Evolutionary conservation across 1,139 yeast species (phyloP).

Genomic region (Suhomyces ambrosiae): DNA sequence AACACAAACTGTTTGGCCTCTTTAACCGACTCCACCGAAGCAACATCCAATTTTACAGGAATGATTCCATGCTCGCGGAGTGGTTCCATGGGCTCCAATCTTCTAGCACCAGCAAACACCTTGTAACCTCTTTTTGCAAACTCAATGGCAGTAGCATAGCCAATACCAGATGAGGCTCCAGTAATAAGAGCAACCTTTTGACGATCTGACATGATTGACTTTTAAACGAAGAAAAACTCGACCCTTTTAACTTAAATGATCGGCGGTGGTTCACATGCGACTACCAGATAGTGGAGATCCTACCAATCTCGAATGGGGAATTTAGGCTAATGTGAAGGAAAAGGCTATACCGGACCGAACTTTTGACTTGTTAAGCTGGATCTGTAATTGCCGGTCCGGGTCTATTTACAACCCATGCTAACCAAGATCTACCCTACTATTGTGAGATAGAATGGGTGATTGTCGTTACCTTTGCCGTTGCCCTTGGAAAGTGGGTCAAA

Average conservation of each 20-base stretch:
- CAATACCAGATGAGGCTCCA: conserved; percentile 85
- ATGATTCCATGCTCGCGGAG: conserved; percentile 44
- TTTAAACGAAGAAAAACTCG: neutral
- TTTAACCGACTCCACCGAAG: conserved; percentile 51
- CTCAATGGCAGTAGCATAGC: conserved; percentile 65
- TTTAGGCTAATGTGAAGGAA: too few species aligned
- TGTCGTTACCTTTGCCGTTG: too few species aligned
- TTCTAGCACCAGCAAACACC: conserved; percentile 76
- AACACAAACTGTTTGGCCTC: conserved; percentile 43
- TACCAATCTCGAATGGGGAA: too few species aligned
- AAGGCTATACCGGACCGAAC: too few species aligned
- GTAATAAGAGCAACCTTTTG: conserved; percentile 60
- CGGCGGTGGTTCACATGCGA: neutral
- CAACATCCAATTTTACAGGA: conserved; percentile 50
- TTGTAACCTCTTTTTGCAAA: conserved; percentile 62
- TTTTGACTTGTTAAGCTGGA: too few species aligned
- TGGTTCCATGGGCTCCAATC: conserved; percentile 62
- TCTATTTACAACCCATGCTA: too few species aligned
- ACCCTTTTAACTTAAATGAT: too few species aligned
- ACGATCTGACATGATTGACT: conserved; percentile 1
- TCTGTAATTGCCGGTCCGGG: too few species aligned
- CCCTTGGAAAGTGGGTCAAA: too few species aligned
- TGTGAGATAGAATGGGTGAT: too few species aligned
- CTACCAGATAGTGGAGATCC: too few species aligned
- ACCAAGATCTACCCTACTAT: too few species aligned